Evolutionary conservation across 768 basidiomycete genomes (phyloP).

Genomic region (Hysterangium stoloniferum): DNA sequence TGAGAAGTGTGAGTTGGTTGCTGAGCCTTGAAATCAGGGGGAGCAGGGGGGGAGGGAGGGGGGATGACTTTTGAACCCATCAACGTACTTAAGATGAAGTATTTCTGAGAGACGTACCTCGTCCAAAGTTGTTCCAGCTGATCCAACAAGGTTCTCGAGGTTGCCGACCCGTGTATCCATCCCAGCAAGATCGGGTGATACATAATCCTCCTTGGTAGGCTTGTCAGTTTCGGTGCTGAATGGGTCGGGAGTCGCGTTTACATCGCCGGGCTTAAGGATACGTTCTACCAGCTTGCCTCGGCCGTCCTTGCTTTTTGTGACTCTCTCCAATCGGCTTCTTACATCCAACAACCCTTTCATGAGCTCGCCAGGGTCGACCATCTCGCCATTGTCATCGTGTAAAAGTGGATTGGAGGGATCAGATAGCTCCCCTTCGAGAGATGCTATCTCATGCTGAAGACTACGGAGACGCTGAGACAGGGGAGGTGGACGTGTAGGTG

Average conservation of each 20-base stretch:
- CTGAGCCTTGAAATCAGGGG: constrained; percentile 77
- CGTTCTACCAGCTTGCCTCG: constrained; percentile 52
- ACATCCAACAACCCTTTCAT: constrained; percentile 75
- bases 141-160: constrained; percentile 77
- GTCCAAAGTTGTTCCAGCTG: constrained; percentile 69
- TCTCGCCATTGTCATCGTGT: constrained; percentile 43
- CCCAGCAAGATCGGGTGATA: constrained; percentile 50
- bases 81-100: constrained; percentile 1
- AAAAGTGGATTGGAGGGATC: constrained; percentile 71
- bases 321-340: constrained; percentile 57
- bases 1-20: constrained; percentile 77
- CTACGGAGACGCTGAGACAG: constrained; percentile 53
- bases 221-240: constrained; percentile 16
- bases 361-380: constrained; percentile 65
- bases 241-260: constrained; percentile 8
- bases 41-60: constrained; percentile 73
- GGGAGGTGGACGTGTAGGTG: constrained; percentile 29
- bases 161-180: constrained; percentile 80
- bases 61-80: constrained; percentile 42
- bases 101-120: constrained; percentile 46
- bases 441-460: constrained; percentile 69
- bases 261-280: constrained; percentile 25
- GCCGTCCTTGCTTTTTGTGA: constrained; percentile 58
- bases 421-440: constrained; percentile 76
- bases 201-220: constrained; percentile 20